Percentiles rank a stretch among this genome's conserved stretches.
phyloP scores from a whole-genome alignment of 2,329 filamentous ascomycete species.

The Gnomoniopsis smithogilvyi region DNA sequence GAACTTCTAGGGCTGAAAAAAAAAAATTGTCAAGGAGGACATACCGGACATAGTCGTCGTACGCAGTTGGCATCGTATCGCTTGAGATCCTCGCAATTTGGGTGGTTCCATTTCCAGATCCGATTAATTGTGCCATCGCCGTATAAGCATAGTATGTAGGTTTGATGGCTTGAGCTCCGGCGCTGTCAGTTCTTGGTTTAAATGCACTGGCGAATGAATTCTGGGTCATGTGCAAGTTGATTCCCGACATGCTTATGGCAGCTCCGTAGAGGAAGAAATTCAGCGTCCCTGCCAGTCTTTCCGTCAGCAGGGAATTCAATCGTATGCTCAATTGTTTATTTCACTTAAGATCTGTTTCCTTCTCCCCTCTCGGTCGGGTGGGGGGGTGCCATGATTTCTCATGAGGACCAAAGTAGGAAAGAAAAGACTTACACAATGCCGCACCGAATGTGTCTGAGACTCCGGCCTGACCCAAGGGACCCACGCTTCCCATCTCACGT shows the following conservation, averaged over 20 bases:
- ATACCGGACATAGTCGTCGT: background rate
- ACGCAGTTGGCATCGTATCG: background rate
- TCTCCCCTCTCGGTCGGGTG: too few relatives aligned
- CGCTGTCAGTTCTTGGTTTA: background rate
- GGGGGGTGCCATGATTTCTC: too few relatives aligned
- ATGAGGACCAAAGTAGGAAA: too few relatives aligned
- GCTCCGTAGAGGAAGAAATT: background rate
- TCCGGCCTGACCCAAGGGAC: background rate
- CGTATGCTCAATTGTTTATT: too few relatives aligned
- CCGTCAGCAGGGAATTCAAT: background rate
- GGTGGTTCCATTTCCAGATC: background rate
- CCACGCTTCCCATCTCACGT: background rate
- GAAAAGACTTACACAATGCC: background rate
- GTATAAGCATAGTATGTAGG: background rate
- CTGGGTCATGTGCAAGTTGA: background rate
- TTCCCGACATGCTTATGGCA: background rate
- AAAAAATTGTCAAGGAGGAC: background rate
- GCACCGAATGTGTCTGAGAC: background rate
- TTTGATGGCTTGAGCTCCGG: background rate
- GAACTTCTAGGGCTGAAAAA: too few relatives aligned
- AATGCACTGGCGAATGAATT: background rate
- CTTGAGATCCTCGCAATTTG: background rate
- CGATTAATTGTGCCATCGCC: background rate
- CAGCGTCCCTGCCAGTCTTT: background rate
- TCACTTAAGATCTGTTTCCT: too few relatives aligned